Evolutionary conservation across 768 basidiomycete genomes (phyloP).

Genomic region (Xanthoconium purpureum): DNA sequence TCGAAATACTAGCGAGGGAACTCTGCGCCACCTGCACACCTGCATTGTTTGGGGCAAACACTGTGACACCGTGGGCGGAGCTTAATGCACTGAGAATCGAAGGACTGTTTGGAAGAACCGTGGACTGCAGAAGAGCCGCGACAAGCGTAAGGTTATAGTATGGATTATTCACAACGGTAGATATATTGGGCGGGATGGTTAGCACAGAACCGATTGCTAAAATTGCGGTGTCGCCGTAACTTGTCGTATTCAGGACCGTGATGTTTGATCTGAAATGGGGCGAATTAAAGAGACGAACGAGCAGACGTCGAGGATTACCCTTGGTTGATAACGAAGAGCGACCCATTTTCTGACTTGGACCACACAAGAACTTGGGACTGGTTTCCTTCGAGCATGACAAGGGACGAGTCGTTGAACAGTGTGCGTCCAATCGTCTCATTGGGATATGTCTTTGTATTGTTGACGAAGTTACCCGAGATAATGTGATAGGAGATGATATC

Average conservation of each 20-base stretch:
- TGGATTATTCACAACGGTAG: conserved; percentile 35
- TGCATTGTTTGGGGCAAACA: conserved; percentile 61
- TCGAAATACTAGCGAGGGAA: conserved; percentile 30
- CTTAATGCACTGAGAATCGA: conserved; percentile 30
- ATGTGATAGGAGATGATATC: conserved; percentile 57
- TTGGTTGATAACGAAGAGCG: conserved; percentile 49
- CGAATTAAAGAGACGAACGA: not conserved
- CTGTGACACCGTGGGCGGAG: conserved; percentile 51
- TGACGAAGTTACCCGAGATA: conserved; percentile 48
- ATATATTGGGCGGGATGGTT: conserved; percentile 47
- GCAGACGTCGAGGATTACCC: conserved; percentile 28
- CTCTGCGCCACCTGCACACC: conserved; percentile 43
- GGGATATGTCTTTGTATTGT: conserved; percentile 44
- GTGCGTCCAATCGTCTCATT: conserved; percentile 64
- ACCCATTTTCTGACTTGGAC: conserved; percentile 37
- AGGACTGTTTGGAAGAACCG: conserved; percentile 25
- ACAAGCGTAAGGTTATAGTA: conserved; percentile 42
- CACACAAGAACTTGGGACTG: conserved; percentile 55
- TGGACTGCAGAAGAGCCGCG: conserved; percentile 7
- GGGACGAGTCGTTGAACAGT: conserved; percentile 46
- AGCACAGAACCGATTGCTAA: conserved; percentile 52
- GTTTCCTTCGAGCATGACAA: conserved; percentile 56
- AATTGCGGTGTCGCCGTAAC: conserved; percentile 41
- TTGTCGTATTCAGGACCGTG: conserved; percentile 38
- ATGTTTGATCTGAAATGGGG: conserved; percentile 28